These are phyloP conservation scores for Gonapodya prolifera DNA, from an alignment of 192 early-diverging fungal genomes.

Conservation along the genomic window DNA sequence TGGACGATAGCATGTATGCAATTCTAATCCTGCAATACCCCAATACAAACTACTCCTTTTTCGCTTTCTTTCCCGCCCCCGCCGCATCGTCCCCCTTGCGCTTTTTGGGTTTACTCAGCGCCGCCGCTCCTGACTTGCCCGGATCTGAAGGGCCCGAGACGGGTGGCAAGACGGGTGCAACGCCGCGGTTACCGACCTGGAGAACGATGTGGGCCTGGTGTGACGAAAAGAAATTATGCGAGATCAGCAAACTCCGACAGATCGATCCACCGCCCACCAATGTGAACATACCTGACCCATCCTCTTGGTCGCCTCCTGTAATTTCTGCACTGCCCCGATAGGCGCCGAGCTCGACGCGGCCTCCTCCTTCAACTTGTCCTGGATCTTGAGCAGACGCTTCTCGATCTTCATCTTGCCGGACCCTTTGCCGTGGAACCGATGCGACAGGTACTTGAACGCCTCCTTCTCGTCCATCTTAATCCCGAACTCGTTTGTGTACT, in stretches of 20 bases:
- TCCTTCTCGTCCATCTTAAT: slow-evolving; percentile 71
- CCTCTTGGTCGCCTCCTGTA: slow-evolving; percentile 38
- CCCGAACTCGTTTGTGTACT: slow-evolving; percentile 85
- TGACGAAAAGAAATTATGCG: too few relatives aligned
- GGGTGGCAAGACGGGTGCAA: not conserved
- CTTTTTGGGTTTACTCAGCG: too few relatives aligned
- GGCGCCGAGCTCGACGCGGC: slow-evolving; percentile 61
- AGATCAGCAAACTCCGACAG: too few relatives aligned
- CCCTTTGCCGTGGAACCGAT: slow-evolving; percentile 90
- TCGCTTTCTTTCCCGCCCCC: too few relatives aligned
- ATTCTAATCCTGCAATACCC: too few relatives aligned
- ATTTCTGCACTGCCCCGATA: slow-evolving; percentile 54
- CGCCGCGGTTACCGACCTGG: slow-evolving; percentile 56
- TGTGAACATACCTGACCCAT: too few relatives aligned
- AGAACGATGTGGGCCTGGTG: slow-evolving; percentile 71
- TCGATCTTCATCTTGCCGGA: slow-evolving; percentile 93
- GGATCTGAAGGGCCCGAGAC: too few relatives aligned
- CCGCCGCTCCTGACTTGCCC: too few relatives aligned
- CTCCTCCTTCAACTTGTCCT: slow-evolving; percentile 65
- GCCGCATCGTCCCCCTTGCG: too few relatives aligned
- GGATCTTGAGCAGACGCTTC: slow-evolving; percentile 65
- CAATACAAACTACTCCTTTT: too few relatives aligned
- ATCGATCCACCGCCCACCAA: too few relatives aligned
- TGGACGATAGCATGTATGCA: too few relatives aligned
- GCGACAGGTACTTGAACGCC: slow-evolving; percentile 79